phyloP scores from a whole-genome alignment of 176 grass and related monocot genomes.

The Oryza australiensis region DNA sequence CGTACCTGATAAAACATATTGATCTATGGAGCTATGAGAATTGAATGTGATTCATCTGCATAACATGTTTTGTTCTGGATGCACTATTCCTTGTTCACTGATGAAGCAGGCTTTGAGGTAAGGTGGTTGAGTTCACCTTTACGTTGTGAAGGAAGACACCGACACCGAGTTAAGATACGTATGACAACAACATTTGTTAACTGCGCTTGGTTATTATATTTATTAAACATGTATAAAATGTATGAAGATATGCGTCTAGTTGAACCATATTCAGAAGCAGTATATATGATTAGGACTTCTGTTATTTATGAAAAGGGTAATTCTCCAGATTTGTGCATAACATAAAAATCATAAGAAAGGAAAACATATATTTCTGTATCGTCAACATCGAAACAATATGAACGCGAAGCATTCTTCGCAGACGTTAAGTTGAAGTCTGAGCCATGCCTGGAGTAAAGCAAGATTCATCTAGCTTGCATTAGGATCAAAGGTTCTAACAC shows the following conservation, averaged over 20 bases:
- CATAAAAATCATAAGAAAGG: not conserved
- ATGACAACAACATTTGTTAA: constrained; percentile 5
- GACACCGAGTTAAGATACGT: constrained; percentile 30
- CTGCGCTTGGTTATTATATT: constrained; percentile 29
- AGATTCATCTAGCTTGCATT: not conserved
- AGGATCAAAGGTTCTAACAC: not conserved
- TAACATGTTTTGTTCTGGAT: constrained; percentile 24
- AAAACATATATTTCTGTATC: not conserved
- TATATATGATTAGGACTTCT: not conserved
- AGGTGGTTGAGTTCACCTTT: constrained; percentile 38
- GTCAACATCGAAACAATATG: not conserved
- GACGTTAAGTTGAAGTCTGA: not conserved
- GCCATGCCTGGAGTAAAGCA: not conserved
- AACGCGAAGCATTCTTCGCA: not conserved
- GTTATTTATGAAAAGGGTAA: not conserved
- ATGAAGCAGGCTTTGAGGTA: constrained; percentile 40
- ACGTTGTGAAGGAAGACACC: constrained; percentile 44
- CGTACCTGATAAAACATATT: constrained; percentile 18
- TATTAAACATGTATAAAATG: constrained; percentile 32
- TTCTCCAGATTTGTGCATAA: not conserved
- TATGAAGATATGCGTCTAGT: not conserved
- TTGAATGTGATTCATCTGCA: not conserved
- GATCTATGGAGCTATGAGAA: not conserved
- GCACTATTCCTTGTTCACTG: constrained; percentile 38
- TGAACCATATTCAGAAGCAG: not conserved